Conservation (phyloP, 1,284 basidiomycete species). For the Ceratobasidium papillatum region DNA sequence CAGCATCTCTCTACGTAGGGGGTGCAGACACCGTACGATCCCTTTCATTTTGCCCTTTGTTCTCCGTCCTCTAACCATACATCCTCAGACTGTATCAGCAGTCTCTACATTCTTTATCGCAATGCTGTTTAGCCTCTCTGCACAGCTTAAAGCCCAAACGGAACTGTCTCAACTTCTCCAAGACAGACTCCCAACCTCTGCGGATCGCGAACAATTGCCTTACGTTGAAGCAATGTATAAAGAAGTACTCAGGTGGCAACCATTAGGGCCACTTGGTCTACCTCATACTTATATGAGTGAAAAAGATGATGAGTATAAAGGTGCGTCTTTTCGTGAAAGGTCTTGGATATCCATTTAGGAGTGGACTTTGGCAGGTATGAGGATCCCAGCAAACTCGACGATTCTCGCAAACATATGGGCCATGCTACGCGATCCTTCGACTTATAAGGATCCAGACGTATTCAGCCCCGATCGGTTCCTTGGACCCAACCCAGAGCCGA, state of each 20-base stretch:
- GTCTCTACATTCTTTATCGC: constrained; percentile 38
- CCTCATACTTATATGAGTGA: constrained; percentile 23
- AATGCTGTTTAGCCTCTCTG: constrained; percentile 41
- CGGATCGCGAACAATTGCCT: constrained; percentile 28
- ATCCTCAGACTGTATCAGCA: constrained; percentile 23
- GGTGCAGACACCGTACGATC: constrained; percentile 28
- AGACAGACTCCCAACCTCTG: constrained; percentile 30
- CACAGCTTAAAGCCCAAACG: constrained; percentile 10
- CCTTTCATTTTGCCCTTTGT: background rate
- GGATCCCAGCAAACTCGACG: background rate
- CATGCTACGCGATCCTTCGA: constrained; percentile 30
- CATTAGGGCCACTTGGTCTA: constrained; percentile 41
- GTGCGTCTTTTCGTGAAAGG: no score
- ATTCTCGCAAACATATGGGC: background rate
- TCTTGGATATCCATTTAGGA: no score
- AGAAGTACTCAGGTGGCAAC: constrained; percentile 41
- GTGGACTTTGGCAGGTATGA: no score
- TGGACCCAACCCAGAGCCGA: background rate
- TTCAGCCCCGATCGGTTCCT: constrained; percentile 41
- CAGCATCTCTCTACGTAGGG: constrained; percentile 18
- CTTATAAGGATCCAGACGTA: constrained; percentile 36
- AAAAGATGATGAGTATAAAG: constrained; percentile 16
- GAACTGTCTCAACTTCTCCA: constrained; percentile 27
- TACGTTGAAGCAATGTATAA: constrained; percentile 41
- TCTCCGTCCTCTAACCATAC: background rate